These are phyloP conservation scores for Colletotrichum karsti DNA, from an alignment of 2,329 filamentous ascomycete genomes.

Conservation along the genomic window DNA sequence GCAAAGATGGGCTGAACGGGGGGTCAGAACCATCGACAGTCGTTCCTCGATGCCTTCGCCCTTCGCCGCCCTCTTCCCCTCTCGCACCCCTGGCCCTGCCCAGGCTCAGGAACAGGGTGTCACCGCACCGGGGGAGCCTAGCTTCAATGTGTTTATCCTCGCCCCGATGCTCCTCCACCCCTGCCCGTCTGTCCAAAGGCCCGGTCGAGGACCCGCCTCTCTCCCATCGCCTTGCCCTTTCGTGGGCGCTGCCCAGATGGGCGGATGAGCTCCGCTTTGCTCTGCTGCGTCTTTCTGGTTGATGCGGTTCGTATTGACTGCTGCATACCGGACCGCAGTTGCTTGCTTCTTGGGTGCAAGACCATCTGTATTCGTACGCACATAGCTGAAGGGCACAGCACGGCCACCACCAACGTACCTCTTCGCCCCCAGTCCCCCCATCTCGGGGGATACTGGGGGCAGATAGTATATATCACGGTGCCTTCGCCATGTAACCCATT, in stretches of 20 bases:
- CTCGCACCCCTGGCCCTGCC: constrained; percentile 16
- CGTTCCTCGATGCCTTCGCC: constrained; percentile 1
- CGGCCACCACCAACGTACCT: neutral
- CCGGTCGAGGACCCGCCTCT: constrained; percentile 17
- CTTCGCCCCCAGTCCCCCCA: neutral
- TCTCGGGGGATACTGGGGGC: neutral
- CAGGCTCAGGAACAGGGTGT: constrained; percentile 28
- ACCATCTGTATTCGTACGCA: constrained; percentile 2
- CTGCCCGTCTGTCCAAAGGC: constrained; percentile 13
- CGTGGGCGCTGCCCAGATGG: constrained; percentile 9
- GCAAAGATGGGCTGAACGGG: constrained; percentile 18
- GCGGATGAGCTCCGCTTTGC: constrained; percentile 10
- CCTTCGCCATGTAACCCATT: constrained; percentile 20
- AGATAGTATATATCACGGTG: constrained; percentile 29
- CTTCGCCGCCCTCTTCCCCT: neutral
- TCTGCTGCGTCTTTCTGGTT: neutral
- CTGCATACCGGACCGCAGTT: neutral
- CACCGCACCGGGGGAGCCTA: constrained; percentile 18
- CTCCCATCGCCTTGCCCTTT: constrained; percentile 1
- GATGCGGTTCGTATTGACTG: constrained; percentile 23
- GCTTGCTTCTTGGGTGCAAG: constrained; percentile 2
- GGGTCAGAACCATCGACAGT: constrained; percentile 6
- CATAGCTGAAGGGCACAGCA: neutral
- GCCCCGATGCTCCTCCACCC: constrained; percentile 2
- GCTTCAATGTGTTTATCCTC: neutral